Base-by-base conservation (phyloP, 2,329 filamentous ascomycete genomes). In the Talaromyces sp. region DNA sequence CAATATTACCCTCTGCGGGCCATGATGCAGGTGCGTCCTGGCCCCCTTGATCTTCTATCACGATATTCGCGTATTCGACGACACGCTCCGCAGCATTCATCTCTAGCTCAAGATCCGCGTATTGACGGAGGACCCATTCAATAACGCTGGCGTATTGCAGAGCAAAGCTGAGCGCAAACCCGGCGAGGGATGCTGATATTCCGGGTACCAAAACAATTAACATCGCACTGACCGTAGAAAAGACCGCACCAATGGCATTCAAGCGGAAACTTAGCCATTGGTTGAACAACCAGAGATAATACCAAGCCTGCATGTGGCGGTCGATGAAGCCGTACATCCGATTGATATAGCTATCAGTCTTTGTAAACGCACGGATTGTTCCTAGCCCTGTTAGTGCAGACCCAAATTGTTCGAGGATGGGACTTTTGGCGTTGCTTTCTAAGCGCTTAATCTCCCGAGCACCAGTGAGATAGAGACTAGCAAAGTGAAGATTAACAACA, bases 1-100 rank as follows among this genome's bases (percentile, higher is more conserved):
- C 86, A 51, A 96, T 81, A 9, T 82, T 80, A 4, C 91, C 91
- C 63, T 89, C 84, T 0, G 84, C 84, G 0, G 91, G 90, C 91
- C 91, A 95, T 0, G 85, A 84, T 1, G 88, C 87, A 0, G 89
- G 86, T 0, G 87, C 84, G 26, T 81, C 78, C 24, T 75, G 71
- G 13, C 87, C 88, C 11, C 79, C 84, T 53, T 87, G 83, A 21
- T 84, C 80, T 70, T 92, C 89, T 0, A 84, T 90, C 31, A 83
- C 77, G 7, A 92, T 79, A 54, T 86, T 84, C 0, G 86, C 83
- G 71, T 93, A 93, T 71, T 93, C 90, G 7, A 91, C 78, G 27
- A 93, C 85, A 38, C 90, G 81, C 74, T 93, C 90, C 0, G 87
- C 86, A 0, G 89, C 84, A 68, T 92, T 92, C 88, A 93, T 91